phyloP scores from a whole-genome alignment of 305 asterid genomes.

The Ilex paraguariensis region DNA sequence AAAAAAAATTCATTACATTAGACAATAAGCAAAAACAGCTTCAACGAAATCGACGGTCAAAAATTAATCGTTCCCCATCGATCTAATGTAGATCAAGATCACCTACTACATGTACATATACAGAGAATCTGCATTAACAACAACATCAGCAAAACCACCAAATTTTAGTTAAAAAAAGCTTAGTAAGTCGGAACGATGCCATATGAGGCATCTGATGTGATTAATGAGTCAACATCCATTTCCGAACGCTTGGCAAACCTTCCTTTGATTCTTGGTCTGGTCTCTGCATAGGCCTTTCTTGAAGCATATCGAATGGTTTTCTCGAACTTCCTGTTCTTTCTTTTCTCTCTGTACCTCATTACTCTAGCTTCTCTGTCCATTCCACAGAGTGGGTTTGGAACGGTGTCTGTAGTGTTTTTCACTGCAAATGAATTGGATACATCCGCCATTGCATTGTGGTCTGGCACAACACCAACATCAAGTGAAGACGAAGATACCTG shows the following conservation, averaged over 20 bases:
- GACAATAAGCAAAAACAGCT: not conserved
- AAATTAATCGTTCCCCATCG: not conserved
- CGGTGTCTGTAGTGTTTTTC: constrained; percentile 10
- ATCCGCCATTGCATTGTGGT: constrained; percentile 45
- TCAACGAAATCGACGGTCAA: not conserved
- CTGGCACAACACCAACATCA: constrained; percentile 85
- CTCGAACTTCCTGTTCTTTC: constrained; percentile 81
- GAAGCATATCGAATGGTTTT: constrained; percentile 86
- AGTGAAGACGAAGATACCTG: constrained; percentile 54
- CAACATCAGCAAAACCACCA: not conserved
- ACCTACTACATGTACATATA: not conserved
- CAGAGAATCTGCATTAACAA: not conserved
- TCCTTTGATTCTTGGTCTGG: constrained; percentile 79
- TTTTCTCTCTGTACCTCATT: constrained; percentile 76
- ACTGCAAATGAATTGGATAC: constrained; percentile 31
- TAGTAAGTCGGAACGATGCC: constrained; percentile 63
- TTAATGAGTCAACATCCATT: constrained; percentile 44
- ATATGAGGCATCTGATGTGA: constrained; percentile 31
- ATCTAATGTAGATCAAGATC: not conserved
- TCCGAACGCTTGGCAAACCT: constrained; percentile 75
- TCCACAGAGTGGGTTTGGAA: constrained; percentile 45
- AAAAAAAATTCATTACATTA: not conserved
- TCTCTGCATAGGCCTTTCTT: constrained; percentile 88
- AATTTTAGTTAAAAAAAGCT: constrained; percentile 3
- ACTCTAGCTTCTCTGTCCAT: constrained; percentile 81